Evolutionary conservation across 2,329 filamentous ascomycete genomes (phyloP).

Genomic region (Monosporascus sp.): DNA sequence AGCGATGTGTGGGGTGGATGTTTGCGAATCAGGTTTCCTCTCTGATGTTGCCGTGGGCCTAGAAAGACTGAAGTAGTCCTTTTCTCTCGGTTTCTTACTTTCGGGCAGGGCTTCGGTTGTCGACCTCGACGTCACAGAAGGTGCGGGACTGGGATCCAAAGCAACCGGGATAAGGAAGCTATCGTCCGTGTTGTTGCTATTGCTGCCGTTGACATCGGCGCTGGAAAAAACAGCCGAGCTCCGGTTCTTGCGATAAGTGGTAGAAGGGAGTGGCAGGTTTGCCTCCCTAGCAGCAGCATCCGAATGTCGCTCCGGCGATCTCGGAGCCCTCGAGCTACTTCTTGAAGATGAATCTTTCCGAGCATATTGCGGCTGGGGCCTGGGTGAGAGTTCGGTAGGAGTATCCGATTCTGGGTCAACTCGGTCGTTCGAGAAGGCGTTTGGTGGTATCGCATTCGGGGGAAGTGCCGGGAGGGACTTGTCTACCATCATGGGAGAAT

Average conservation of each 20-base stretch:
- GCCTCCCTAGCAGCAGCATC: constrained; percentile 44
- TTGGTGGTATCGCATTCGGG: constrained; percentile 62
- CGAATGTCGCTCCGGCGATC: constrained; percentile 48
- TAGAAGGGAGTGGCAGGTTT: constrained; percentile 65
- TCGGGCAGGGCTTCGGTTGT: constrained; percentile 43
- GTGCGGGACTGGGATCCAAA: constrained; percentile 62
- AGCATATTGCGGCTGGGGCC: constrained; percentile 47
- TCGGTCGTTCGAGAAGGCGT: constrained; percentile 57
- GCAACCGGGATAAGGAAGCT: constrained; percentile 74
- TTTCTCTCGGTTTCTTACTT: constrained; percentile 42
- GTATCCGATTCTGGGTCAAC: constrained; percentile 58
- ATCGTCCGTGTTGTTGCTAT: constrained; percentile 38
- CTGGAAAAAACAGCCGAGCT: constrained; percentile 62
- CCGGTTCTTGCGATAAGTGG: constrained; percentile 72
- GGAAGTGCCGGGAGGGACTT: constrained; percentile 91
- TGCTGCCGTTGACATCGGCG: constrained; percentile 35
- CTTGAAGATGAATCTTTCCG: constrained; percentile 52
- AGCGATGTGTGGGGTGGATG: constrained; percentile 79
- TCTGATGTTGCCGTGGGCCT: constrained; percentile 37
- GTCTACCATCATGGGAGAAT: constrained; percentile 67
- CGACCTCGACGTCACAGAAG: constrained; percentile 50
- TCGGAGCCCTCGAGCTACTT: constrained; percentile 45
- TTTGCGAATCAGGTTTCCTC: constrained; percentile 43
- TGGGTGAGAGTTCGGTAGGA: constrained; percentile 64
- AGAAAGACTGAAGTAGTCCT: constrained; percentile 53